Conservation (phyloP, 2,329 filamentous ascomycete genomes). For the Scedosporium apiospermum region DNA sequence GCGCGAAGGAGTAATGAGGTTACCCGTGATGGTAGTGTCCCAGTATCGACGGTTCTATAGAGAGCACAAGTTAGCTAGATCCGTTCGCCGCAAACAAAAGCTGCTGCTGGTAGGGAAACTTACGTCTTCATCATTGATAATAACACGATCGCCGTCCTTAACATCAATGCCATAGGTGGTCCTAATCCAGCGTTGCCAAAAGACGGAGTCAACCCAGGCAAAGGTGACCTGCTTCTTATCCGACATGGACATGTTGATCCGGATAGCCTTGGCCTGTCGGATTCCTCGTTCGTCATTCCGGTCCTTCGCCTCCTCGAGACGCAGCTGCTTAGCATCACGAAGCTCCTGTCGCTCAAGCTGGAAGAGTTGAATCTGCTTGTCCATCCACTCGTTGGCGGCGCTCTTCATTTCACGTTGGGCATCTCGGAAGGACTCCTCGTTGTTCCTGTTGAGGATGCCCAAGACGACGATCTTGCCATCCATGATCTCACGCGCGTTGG, state of each 20-base stretch:
- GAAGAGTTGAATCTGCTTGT: slow-evolving; percentile 86
- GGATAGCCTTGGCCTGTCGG: slow-evolving; percentile 78
- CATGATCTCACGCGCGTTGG: slow-evolving; percentile 93
- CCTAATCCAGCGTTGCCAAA: slow-evolving; percentile 95
- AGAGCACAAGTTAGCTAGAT: slow-evolving; percentile 15
- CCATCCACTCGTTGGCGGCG: slow-evolving; percentile 95
- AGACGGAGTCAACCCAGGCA: slow-evolving; percentile 93
- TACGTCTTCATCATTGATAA: slow-evolving; percentile 96
- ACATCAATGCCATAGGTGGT: slow-evolving; percentile 93
- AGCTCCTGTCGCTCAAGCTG: slow-evolving; percentile 89
- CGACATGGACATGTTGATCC: slow-evolving; percentile 81
- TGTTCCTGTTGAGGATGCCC: slow-evolving; percentile 72
- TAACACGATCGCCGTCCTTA: slow-evolving; percentile 77
- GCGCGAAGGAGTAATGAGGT: slow-evolving; percentile 79
- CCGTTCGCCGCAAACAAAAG: background rate
- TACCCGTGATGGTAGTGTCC: slow-evolving; percentile 84
- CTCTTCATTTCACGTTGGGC: slow-evolving; percentile 89
- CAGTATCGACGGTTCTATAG: slow-evolving; percentile 81
- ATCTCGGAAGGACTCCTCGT: slow-evolving; percentile 66
- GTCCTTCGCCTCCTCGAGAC: slow-evolving; percentile 94
- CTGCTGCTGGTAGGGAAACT: slow-evolving; percentile 30
- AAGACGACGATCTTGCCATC: slow-evolving; percentile 90
- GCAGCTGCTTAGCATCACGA: slow-evolving; percentile 85
- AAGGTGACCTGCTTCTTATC: slow-evolving; percentile 86
- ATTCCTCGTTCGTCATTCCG: slow-evolving; percentile 82